Conservation (phyloP, 2,329 filamentous ascomycete species). For the Ceratocystis huliohia region DNA sequence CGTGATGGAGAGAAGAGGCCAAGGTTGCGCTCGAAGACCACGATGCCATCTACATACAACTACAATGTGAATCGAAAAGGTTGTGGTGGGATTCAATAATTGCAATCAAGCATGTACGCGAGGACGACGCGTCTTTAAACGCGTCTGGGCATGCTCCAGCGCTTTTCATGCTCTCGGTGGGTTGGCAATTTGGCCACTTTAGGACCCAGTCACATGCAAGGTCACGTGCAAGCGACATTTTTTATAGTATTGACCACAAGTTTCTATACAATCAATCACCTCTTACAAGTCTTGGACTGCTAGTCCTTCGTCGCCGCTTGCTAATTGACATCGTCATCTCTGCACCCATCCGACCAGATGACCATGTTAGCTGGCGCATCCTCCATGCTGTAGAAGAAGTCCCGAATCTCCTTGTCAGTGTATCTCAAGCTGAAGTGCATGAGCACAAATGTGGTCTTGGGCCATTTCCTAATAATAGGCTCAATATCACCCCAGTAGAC, state of each 20-base stretch:
- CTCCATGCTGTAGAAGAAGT: slow-evolving; percentile 32
- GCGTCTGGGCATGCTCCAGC: not conserved
- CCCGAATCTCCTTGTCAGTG: slow-evolving; percentile 30
- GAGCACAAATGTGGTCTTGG: slow-evolving; percentile 34
- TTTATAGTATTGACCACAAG: too few relatives aligned
- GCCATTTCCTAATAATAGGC: slow-evolving; percentile 33
- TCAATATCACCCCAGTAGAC: slow-evolving; percentile 37
- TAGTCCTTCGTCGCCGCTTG: too few relatives aligned
- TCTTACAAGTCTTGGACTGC: not conserved
- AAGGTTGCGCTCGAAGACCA: not conserved
- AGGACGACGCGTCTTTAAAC: slow-evolving; percentile 7
- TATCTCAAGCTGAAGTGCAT: slow-evolving; percentile 39
- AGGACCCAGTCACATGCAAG: not conserved
- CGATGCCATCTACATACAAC: not conserved
- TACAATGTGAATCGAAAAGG: not conserved
- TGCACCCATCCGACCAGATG: slow-evolving; percentile 34
- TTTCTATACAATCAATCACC: not conserved
- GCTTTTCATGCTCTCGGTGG: not conserved
- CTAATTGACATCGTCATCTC: slow-evolving; percentile 15
- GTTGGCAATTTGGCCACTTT: slow-evolving; percentile 19
- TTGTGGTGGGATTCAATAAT: not conserved
- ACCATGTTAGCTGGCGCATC: slow-evolving; percentile 34
- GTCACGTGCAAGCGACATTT: slow-evolving; percentile 4
- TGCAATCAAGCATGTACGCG: not conserved
- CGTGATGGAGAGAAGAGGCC: not conserved